Percentiles rank a stretch among this genome's conserved stretches.
Conservation (phyloP, 805 yeast genomes). For the Zygotorulaspora sp. region DNA sequence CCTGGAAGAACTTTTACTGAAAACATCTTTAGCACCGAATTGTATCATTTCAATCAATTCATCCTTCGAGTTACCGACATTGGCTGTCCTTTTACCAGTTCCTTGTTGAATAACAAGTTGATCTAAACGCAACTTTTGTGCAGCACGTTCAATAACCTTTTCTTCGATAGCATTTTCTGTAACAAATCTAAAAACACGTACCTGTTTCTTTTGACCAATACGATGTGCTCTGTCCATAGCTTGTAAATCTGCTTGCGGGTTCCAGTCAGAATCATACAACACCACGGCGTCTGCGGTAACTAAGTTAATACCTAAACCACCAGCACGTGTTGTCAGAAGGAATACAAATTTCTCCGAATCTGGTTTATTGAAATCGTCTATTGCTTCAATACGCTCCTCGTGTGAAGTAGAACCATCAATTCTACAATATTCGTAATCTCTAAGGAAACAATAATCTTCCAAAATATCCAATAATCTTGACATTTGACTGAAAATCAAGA, state of each 20-base stretch:
- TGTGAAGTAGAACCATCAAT: constrained; percentile 93
- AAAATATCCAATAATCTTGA: constrained; percentile 80
- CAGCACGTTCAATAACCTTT: constrained; percentile 92
- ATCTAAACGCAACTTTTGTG: constrained; percentile 86
- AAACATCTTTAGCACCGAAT: constrained; percentile 89
- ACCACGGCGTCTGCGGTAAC: constrained; percentile 90
- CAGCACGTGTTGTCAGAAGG: constrained; percentile 89
- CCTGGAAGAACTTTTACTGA: constrained; percentile 46
- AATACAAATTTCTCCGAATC: constrained; percentile 79
- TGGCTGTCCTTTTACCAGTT: constrained; percentile 41
- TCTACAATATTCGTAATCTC: constrained; percentile 83
- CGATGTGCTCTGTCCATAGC: constrained; percentile 99
- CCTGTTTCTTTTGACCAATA: constrained; percentile 96
- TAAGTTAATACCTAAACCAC: constrained; percentile 91
- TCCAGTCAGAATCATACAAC: constrained; percentile 92
- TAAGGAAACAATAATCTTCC: constrained; percentile 84
- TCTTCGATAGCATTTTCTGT: constrained; percentile 96
- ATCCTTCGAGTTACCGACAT: constrained; percentile 53
- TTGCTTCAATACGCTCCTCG: constrained; percentile 87
- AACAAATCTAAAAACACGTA: constrained; percentile 83
- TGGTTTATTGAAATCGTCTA: constrained; percentile 85
- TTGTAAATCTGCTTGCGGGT: constrained; percentile 95
- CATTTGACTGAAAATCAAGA: constrained; percentile 91
- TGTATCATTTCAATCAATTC: constrained; percentile 93
- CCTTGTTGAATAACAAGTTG: constrained; percentile 96